phyloP scores from a whole-genome alignment of 2,329 filamentous ascomycete genomes.

The Cytospora piceae region DNA sequence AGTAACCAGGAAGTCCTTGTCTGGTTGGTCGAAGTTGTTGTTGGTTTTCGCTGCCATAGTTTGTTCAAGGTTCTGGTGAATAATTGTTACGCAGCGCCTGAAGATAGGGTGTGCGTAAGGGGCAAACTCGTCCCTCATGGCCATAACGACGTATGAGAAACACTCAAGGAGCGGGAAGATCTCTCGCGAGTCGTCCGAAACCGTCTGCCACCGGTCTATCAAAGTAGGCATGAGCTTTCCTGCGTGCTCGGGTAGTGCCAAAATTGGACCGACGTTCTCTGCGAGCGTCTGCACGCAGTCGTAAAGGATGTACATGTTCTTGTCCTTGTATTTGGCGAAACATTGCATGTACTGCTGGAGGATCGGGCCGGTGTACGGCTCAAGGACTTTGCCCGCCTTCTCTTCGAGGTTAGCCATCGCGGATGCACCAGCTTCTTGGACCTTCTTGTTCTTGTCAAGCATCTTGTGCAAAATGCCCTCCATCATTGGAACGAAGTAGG shows the following conservation, averaged over 20 bases:
- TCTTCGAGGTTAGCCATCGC: slow-evolving; percentile 96
- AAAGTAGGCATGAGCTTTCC: slow-evolving; percentile 90
- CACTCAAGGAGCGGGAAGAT: slow-evolving; percentile 96
- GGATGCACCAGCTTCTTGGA: slow-evolving; percentile 94
- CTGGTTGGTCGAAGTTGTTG: slow-evolving; percentile 72
- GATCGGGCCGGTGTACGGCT: slow-evolving; percentile 87
- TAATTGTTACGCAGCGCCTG: slow-evolving; percentile 83
- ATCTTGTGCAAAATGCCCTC: slow-evolving; percentile 92
- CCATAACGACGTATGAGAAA: slow-evolving; percentile 88
- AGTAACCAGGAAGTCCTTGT: slow-evolving; percentile 97
- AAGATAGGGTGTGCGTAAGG: slow-evolving; percentile 89
- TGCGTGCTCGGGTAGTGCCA: slow-evolving; percentile 81
- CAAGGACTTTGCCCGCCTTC: slow-evolving; percentile 79
- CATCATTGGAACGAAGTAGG: slow-evolving; percentile 95
- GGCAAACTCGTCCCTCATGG: slow-evolving; percentile 79
- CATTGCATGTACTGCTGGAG: slow-evolving; percentile 90
- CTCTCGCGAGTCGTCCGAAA: slow-evolving; percentile 87
- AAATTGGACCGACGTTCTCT: slow-evolving; percentile 81
- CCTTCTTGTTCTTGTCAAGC: slow-evolving; percentile 96
- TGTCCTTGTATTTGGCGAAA: slow-evolving; percentile 95
- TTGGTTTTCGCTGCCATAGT: slow-evolving; percentile 72
- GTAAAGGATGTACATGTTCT: slow-evolving; percentile 98
- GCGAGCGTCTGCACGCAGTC: slow-evolving; percentile 97
- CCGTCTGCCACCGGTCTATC: slow-evolving; percentile 83
- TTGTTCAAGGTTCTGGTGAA: slow-evolving; percentile 88